Conservation (phyloP, 73 alveolate genomes). For the Paramecium sonneborni region DNA sequence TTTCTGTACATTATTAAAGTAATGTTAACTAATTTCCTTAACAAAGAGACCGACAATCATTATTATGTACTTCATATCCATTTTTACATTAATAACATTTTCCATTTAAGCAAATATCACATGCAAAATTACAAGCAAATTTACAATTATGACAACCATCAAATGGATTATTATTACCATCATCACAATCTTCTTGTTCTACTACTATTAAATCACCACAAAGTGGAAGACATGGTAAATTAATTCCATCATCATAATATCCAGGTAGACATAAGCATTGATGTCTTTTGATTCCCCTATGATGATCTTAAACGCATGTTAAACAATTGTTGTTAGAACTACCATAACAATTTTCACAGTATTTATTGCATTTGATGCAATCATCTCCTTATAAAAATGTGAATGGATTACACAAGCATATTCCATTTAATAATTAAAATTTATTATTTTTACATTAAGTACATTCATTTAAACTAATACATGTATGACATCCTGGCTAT, state of each 20-base stretch:
- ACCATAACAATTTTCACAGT: neutral
- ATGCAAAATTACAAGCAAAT: neutral
- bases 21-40: neutral
- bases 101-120: neutral
- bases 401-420: neutral
- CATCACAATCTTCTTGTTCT: neutral
- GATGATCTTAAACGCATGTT: neutral
- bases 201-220: neutral
- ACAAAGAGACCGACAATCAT: neutral
- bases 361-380: neutral
- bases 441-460: neutral
- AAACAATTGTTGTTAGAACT: neutral
- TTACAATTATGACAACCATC: neutral
- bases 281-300: neutral
- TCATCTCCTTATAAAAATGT: neutral
- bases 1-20: neutral
- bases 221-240: neutral
- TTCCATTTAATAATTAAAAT: neutral
- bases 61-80: neutral
- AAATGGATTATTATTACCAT: slow-evolving; percentile 30
- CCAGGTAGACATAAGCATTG: neutral
- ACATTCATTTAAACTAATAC: neutral
- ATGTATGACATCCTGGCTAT: neutral
- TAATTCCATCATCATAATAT: neutral
- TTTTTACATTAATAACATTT: neutral